Base-by-base conservation (phyloP, 2,329 filamentous ascomycete species). In the Dactylellina drechsleri region DNA sequence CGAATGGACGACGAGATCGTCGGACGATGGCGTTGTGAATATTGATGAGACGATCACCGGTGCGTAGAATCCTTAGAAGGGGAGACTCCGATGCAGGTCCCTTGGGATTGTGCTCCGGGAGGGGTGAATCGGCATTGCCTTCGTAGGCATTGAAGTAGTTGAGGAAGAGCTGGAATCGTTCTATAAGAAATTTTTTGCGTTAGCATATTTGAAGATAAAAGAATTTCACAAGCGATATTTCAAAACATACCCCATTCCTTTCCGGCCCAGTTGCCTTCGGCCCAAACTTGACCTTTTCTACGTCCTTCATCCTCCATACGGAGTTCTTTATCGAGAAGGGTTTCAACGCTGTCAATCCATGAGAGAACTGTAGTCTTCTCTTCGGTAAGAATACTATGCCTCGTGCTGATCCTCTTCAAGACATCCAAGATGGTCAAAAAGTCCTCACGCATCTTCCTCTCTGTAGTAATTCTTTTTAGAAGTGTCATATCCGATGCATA, bases 1-100 rank as follows among this genome's bases (percentile, higher is more conserved):
- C 93, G 81, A 98, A 98, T 6, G 91, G 91, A 31, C 92, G 87
- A 80, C 90, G 89, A 20, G 93, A 97, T 81, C 92, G 92, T 80
- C 89, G 88, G 36, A 99, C 91, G 0, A 92, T 89, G 13, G 90
- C 89, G 81, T 99, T 99, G 85, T 99, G 95, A 77, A 98, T 87
- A 78, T 90, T 89, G 36, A 98, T 89, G 1, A 99, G 87, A 50
- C 90, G 87, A 47, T 95, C 85, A 4, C 95, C 95, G 78, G 91
- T 93, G 76, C 90, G 90, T 77, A 98, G 85, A 43, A 87, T 85
- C 58, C 85, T 83, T 2, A 98, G 85, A 79, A 97, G 95, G 0
- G 89, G 86, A 1, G 92, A 92, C 13, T 91, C 89, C 15, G 87
- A 81, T n/a, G 83, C 80, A 4, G 83, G 4, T 79, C 78, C 40